These are phyloP conservation scores for Iris pallida DNA, from an alignment of 116 monocot species.

Conservation along the genomic window DNA sequence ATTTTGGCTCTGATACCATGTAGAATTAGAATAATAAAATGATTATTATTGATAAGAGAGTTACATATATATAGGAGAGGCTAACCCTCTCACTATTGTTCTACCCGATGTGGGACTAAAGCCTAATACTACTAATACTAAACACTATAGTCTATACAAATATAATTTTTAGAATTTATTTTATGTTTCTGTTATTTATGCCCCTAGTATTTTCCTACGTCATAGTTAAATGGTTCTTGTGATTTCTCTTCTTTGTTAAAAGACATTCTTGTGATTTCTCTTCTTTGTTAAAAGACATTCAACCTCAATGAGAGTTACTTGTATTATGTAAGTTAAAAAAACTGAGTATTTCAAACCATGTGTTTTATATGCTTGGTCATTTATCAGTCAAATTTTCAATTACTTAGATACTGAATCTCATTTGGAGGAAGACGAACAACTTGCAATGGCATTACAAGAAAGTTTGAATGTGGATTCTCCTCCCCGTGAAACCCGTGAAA, in stretches of 20 bases:
- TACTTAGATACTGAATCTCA: constrained; percentile 30
- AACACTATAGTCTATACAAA: too few species aligned
- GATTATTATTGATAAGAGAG: too few species aligned
- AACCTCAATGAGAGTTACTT: too few species aligned
- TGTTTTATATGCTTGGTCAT: neutral
- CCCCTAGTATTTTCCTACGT: neutral
- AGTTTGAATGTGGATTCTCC: constrained; percentile 45
- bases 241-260: neutral
- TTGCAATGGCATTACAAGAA: constrained; percentile 60
- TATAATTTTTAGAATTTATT: neutral
- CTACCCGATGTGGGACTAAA: too few species aligned
- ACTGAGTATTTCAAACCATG: neutral
- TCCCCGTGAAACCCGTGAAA: constrained; percentile 17
- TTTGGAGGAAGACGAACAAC: constrained; percentile 63
- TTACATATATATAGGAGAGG: too few species aligned
- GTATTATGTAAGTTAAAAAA: too few species aligned
- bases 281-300: neutral
- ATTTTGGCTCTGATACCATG: too few species aligned
- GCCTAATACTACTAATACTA: too few species aligned
- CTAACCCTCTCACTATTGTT: too few species aligned
- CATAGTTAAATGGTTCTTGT: neutral
- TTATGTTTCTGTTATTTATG: neutral
- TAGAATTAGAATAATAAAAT: too few species aligned
- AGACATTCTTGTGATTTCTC: neutral
- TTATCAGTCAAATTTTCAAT: constrained; percentile 8